phyloP scores from a whole-genome alignment of 192 early-diverging fungal genomes.

The Coemansia sp. region DNA sequence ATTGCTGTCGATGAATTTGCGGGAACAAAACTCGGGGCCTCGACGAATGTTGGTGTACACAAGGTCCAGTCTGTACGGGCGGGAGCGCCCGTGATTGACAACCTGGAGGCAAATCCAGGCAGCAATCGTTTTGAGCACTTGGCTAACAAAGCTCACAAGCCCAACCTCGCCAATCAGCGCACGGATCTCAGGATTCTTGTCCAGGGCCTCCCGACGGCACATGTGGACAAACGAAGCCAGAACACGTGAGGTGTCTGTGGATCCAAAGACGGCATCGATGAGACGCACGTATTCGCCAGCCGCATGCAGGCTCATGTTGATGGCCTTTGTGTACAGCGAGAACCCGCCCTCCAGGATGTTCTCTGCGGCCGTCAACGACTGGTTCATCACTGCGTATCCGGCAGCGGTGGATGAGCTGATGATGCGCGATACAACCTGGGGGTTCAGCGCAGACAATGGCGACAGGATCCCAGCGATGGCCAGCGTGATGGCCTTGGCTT shows the following conservation, averaged over 20 bases:
- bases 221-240: conserved; percentile 78
- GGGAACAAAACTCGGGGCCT: conserved; percentile 28
- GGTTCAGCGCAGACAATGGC: conserved; percentile 46
- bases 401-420: conserved; percentile 36
- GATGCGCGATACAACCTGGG: conserved; percentile 43
- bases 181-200: conserved; percentile 65
- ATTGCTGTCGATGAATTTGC: conserved; percentile 39
- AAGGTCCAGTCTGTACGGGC: conserved; percentile 48
- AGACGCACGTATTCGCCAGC: conserved; percentile 87
- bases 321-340: conserved; percentile 73
- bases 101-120: conserved; percentile 85
- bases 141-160: conserved; percentile 66
- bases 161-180: conserved; percentile 60
- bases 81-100: conserved; percentile 66
- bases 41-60: conserved; percentile 40
- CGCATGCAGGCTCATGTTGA: conserved; percentile 66
- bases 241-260: conserved; percentile 89
- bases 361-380: conserved; percentile 41
- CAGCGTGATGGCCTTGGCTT: conserved; percentile 30
- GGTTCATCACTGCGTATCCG: conserved; percentile 40
- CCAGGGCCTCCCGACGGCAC: conserved; percentile 70
- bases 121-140: conserved; percentile 78
- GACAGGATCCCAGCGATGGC: conserved; percentile 30
- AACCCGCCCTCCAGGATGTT: conserved; percentile 63
- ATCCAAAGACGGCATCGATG: conserved; percentile 94